A percentile compares a stretch with the other conserved stretches of the same genome.
These are phyloP conservation scores for Ustilago cynodontis DNA, from an alignment of 1,284 basidiomycete species.

Conservation along the genomic window DNA sequence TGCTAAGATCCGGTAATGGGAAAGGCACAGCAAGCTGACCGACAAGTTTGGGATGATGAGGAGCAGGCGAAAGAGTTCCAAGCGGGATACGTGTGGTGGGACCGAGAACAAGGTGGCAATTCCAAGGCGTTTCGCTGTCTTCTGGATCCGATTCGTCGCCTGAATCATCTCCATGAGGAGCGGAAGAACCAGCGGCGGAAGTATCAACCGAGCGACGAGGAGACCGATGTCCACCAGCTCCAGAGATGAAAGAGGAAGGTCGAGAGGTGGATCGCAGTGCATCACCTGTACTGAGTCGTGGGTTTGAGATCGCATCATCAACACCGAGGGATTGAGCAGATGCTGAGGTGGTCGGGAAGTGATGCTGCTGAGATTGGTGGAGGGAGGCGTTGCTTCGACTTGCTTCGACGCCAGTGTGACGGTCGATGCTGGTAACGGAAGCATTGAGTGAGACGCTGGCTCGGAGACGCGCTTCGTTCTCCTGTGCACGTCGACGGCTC, in stretches of 20 bases:
- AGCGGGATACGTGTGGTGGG: slow-evolving; percentile 64
- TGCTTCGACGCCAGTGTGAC: slow-evolving; percentile 13
- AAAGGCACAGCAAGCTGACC: slow-evolving; percentile 89
- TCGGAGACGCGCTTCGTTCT: slow-evolving; percentile 28
- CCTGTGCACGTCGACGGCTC: slow-evolving; percentile 17
- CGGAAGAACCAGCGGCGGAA: slow-evolving; percentile 38
- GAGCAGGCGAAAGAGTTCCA: slow-evolving; percentile 81
- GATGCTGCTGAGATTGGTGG: slow-evolving; percentile 4
- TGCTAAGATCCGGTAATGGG: slow-evolving; percentile 74
- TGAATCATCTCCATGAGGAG: slow-evolving; percentile 38
- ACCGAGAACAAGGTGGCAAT: slow-evolving; percentile 75
- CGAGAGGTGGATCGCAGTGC: slow-evolving; percentile 22
- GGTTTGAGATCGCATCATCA: slow-evolving; percentile 4
- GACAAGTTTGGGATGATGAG: slow-evolving; percentile 95
- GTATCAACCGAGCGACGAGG: slow-evolving; percentile 43
- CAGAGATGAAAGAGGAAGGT: slow-evolving; percentile 38
- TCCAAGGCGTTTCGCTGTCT: slow-evolving; percentile 95
- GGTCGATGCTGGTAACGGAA: slow-evolving; percentile 34
- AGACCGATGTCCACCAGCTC: slow-evolving; percentile 22
- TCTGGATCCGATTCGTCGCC: slow-evolving; percentile 79
- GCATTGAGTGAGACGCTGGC: slow-evolving; percentile 44
- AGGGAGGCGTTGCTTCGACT: slow-evolving; percentile 28
- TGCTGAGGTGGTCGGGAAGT: slow-evolving; percentile 15
- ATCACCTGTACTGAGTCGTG: slow-evolving; percentile 27
- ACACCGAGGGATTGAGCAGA: slow-evolving; percentile 29